These are phyloP conservation scores for Pseudozyma sp. DNA, from an alignment of 1,284 basidiomycete species.

Conservation along the genomic window DNA sequence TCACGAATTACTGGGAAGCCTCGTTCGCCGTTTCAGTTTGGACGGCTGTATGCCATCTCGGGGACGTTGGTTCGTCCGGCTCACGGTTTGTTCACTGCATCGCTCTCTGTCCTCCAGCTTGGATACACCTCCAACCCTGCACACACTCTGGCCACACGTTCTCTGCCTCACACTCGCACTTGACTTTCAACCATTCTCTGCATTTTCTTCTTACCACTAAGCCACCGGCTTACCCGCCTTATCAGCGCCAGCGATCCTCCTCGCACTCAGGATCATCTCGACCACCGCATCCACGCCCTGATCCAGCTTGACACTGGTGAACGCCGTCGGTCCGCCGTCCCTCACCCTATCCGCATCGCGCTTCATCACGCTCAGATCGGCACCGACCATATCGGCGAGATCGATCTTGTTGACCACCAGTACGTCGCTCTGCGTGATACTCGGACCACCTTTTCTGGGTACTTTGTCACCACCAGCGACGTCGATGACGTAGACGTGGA, in stretches of 20 bases:
- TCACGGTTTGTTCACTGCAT: too few species aligned
- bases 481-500: slow-evolving; percentile 77
- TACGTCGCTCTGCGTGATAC: slow-evolving; percentile 84
- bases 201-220: background rate
- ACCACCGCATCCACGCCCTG: slow-evolving; percentile 86
- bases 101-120: too few species aligned
- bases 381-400: slow-evolving; percentile 89
- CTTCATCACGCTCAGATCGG: slow-evolving; percentile 93
- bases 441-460: slow-evolving; percentile 95
- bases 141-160: too few species aligned
- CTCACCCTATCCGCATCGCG: slow-evolving; percentile 92
- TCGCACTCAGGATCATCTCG: slow-evolving; percentile 85
- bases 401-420: slow-evolving; percentile 82
- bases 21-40: too few species aligned
- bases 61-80: too few species aligned
- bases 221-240: slow-evolving; percentile 40
- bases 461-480: slow-evolving; percentile 94
- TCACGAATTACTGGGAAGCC: too few species aligned
- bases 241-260: slow-evolving; percentile 75
- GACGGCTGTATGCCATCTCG: too few species aligned
- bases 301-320: slow-evolving; percentile 84
- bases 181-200: background rate
- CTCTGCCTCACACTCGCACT: too few species aligned
- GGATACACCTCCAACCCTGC: too few species aligned
- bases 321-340: slow-evolving; percentile 91